A percentile compares a stretch with the other conserved stretches of the same genome.
Evolutionary conservation across 2,329 filamentous ascomycete genomes (phyloP).

Genomic region (Fusarium torreyae): DNA sequence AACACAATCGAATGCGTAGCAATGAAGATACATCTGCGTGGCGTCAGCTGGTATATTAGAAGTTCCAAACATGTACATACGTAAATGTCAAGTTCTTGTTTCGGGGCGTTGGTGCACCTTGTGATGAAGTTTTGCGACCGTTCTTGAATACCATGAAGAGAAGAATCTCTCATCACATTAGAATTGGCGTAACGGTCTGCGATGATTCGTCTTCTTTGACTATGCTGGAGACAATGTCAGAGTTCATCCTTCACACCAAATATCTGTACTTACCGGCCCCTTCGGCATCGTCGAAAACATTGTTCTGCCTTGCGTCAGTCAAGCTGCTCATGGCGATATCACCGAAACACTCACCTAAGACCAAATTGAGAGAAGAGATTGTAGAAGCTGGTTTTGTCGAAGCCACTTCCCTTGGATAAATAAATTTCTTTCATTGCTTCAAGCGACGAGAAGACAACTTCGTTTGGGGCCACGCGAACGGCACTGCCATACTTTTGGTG

Average conservation of each 20-base stretch:
- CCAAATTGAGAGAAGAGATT: conserved; percentile 35
- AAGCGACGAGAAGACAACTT: conserved; percentile 31
- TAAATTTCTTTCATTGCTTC: conserved; percentile 40
- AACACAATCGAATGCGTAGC: conserved; percentile 38
- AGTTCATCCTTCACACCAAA: fast-evolving
- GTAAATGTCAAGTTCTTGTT: conserved; percentile 33
- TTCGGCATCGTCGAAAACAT: conserved; percentile 37
- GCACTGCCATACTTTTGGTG: conserved; percentile 21
- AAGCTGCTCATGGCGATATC: fast-evolving
- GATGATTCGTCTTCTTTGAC: conserved; percentile 26
- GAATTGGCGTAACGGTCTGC: conserved; percentile 42
- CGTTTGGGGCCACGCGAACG: conserved; percentile 35
- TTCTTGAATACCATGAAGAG: conserved; percentile 25
- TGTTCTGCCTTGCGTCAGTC: background rate
- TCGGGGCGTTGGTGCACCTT: conserved; percentile 11
- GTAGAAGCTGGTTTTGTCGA: conserved; percentile 31
- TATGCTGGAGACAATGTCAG: conserved; percentile 24
- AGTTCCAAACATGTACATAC: background rate
- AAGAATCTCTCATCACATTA: conserved; percentile 25
- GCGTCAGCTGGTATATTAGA: background rate
- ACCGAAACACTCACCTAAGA: background rate
- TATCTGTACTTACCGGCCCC: conserved; percentile 7
- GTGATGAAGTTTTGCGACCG: conserved; percentile 31
- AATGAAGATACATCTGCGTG: conserved; percentile 27
- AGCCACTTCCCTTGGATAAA: conserved; percentile 34